These are phyloP conservation scores for Fusarium tricinctum DNA, from an alignment of 2,329 filamentous ascomycete genomes.

Conservation along the genomic window DNA sequence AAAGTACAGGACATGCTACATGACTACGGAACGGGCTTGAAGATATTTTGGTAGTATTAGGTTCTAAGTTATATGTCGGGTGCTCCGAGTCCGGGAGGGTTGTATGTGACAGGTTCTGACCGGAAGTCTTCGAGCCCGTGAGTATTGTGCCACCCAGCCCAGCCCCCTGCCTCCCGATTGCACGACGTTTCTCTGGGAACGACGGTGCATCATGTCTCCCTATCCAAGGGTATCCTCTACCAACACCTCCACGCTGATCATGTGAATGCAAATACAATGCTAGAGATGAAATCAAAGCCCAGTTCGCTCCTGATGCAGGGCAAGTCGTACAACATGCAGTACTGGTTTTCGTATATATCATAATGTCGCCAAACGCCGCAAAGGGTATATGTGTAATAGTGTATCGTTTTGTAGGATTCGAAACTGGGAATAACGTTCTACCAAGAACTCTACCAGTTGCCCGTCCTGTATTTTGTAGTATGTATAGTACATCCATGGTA, in stretches of 20 bases:
- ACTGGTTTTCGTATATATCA: conserved; percentile 37
- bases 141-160: neutral
- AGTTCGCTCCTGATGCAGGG: conserved; percentile 16
- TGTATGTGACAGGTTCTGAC: conserved; percentile 4
- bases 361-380: conserved; percentile 36
- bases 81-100: neutral
- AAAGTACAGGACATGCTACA: neutral
- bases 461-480: conserved; percentile 26
- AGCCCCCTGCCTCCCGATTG: conserved; percentile 12
- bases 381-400: conserved; percentile 36
- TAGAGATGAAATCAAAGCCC: conserved; percentile 16
- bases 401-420: conserved; percentile 17
- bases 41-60: conserved; percentile 32
- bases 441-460: conserved; percentile 10
- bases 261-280: conserved; percentile 31
- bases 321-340: conserved; percentile 8
- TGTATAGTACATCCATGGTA: conserved; percentile 35
- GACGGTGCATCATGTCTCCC: conserved; percentile 8
- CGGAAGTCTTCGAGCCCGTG: conserved; percentile 4
- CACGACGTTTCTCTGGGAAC: conserved; percentile 20
- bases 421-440: conserved; percentile 13
- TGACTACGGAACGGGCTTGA: neutral
- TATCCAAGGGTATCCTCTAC: conserved; percentile 6
- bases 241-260: conserved; percentile 24
- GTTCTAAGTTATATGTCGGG: conserved; percentile 28